Base-by-base conservation (phyloP, 2,329 filamentous ascomycete species). In the Lecanicillium sp. region DNA sequence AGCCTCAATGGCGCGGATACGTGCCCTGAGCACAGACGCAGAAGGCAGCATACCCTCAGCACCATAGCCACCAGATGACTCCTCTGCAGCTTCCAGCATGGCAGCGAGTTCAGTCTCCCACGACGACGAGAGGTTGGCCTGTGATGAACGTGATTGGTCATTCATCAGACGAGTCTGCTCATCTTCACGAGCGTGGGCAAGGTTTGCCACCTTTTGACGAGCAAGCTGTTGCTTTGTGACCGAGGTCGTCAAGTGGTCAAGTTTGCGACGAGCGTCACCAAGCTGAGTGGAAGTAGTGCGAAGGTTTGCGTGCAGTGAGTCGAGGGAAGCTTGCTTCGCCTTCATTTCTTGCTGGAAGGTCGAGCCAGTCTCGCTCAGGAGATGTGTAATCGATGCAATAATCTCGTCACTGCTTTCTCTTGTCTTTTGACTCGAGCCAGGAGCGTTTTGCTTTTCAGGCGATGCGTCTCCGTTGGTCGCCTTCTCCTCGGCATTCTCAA, bases 291-390 rank as follows among this genome's bases (percentile, higher is more conserved):
- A 92, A 2, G 87, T 81, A 41, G 86, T 82, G 35, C 87, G 83
- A 37, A 98, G 81, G 18, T 83, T 81, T 30, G 77, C 69, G 59
- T 96, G 90, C 27, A 94, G 79, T 13, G 79, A 72, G 55, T 96
- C 88, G 39, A 97, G 82, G 20, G 81, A 75, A 36, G 82, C 73
- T 63, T 96, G 89, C 57, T 95, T 95, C 32, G 82, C 72, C 50
- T 82, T 84, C 46, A 95, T 78, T 57, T 90, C 86, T 35, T 79
- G 71, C 40, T 86, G 82, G 56, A 96, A 90, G 32, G 87, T 79
- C 31, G 79, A 73, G 36, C 88, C 80, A 5, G 88, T 85, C 49
- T 88, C 81, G 31, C 78, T 79, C 17, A 98, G 72, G 35, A 94
- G 79, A 47, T 87, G 81, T 31, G 85, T 86, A 52, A 96, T 89